Conservation (phyloP, 1,284 basidiomycete genomes). For the Thecaphora thlaspeos region DNA sequence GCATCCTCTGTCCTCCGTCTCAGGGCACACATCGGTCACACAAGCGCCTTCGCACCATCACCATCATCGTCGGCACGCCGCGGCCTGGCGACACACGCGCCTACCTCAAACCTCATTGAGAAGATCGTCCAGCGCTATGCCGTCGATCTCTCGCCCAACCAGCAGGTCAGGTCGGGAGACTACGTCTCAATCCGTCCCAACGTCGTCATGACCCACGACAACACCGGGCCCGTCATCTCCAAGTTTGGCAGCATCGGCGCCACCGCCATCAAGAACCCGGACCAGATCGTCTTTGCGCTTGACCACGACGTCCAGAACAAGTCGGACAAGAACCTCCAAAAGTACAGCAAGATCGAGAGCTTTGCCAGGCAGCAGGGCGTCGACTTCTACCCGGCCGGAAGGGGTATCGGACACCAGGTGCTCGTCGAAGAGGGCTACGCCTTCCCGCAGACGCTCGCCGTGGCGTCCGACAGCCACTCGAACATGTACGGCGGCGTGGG, state of each 20-base stretch:
- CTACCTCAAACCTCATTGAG: constrained; percentile 69
- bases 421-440: constrained; percentile 56
- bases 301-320: constrained; percentile 99
- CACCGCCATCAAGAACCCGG: constrained; percentile 76
- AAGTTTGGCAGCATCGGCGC: constrained; percentile 90
- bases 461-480: constrained; percentile 93
- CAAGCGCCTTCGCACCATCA: too few relatives aligned
- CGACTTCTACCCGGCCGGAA: constrained; percentile 95
- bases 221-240: constrained; percentile 94
- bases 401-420: constrained; percentile 76
- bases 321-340: constrained; percentile 84
- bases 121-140: constrained; percentile 98
- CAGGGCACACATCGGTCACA: too few relatives aligned
- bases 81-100: constrained; percentile 25
- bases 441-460: constrained; percentile 56
- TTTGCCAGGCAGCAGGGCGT: constrained; percentile 83
- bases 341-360: constrained; percentile 87
- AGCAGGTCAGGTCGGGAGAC: constrained; percentile 81
- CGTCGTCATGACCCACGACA: constrained; percentile 76
- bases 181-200: constrained; percentile 98
- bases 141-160: constrained; percentile 71
- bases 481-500: constrained; percentile 99
- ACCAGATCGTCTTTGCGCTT: constrained; percentile 89
- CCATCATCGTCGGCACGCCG: background rate
- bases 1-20: too few relatives aligned